Conservation (phyloP, 169 alveolate species). For the Eimeria mitis region DNA sequence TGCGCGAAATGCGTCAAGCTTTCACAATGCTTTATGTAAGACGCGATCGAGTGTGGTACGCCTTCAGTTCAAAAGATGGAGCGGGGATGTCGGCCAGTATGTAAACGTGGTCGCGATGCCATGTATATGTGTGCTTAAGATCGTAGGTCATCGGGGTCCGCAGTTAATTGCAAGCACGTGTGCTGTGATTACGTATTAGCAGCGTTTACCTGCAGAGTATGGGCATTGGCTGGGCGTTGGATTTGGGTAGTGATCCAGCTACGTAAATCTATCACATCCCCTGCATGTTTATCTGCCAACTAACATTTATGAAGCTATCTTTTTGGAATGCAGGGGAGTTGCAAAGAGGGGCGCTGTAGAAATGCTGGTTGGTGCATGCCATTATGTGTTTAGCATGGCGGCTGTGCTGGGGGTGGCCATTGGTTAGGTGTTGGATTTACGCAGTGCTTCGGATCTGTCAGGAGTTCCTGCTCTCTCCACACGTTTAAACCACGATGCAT, state of each 20-base stretch:
- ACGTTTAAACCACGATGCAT: too few relatives aligned
- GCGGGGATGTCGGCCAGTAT: not conserved
- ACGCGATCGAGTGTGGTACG: too few relatives aligned
- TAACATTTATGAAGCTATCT: not conserved
- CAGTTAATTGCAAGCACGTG: not conserved
- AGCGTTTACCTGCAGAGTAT: not conserved
- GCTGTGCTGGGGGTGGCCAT: not conserved
- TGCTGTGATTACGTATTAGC: too few relatives aligned
- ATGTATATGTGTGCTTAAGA: too few relatives aligned
- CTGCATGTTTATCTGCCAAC: not conserved
- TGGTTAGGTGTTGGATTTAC: too few relatives aligned
- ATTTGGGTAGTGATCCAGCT: not conserved
- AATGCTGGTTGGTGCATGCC: not conserved
- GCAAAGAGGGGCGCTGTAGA: not conserved
- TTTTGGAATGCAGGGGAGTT: not conserved
- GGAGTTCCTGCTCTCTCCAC: too few relatives aligned
- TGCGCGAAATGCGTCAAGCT: too few relatives aligned
- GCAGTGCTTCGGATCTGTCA: too few relatives aligned
- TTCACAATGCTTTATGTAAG: too few relatives aligned
- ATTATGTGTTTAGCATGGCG: not conserved
- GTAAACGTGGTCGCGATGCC: too few relatives aligned
- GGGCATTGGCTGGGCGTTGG: not conserved
- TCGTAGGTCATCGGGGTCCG: not conserved
- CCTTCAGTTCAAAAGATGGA: not conserved
- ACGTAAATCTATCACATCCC: not conserved